phyloP scores from a whole-genome alignment of 495 filamentous ascomycete genomes.

The Podospora pseudopauciseta region DNA sequence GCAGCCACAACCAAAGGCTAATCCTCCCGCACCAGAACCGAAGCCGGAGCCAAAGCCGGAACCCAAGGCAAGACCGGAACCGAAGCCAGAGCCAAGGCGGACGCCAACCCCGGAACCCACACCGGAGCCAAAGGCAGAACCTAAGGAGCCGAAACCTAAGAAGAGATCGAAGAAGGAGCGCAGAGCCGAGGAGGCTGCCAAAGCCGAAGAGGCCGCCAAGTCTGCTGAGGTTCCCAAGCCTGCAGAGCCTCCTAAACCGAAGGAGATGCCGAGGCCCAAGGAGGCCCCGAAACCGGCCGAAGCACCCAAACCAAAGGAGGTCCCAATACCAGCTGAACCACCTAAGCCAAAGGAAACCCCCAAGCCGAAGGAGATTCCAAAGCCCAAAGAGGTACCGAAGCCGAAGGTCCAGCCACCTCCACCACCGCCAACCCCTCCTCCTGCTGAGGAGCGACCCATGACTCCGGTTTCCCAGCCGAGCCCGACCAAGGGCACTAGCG shows the following conservation, averaged over 20 bases:
- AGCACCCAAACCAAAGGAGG: slow-evolving; percentile 23
- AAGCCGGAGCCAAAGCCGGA: slow-evolving; percentile 9
- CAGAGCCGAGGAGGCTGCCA: not conserved
- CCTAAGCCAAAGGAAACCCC: not conserved
- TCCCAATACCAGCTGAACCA: slow-evolving; percentile 16
- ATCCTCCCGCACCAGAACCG: slow-evolving; percentile 15
- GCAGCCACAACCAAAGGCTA: slow-evolving; percentile 19
- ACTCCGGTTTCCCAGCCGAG: slow-evolving; percentile 27
- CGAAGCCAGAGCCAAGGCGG: slow-evolving; percentile 12
- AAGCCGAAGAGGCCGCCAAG: slow-evolving; percentile 4
- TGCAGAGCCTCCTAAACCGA: slow-evolving; percentile 39
- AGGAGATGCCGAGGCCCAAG: slow-evolving; percentile 30
- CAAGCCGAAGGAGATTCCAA: slow-evolving; percentile 7
- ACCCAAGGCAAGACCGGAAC: slow-evolving; percentile 23
- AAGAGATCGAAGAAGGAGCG: slow-evolving; percentile 18
- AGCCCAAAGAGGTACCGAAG: slow-evolving; percentile 16
- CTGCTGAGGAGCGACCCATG: not conserved
- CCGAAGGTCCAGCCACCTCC: slow-evolving; percentile 28
- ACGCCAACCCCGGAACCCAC: slow-evolving; percentile 17
- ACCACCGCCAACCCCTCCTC: slow-evolving; percentile 3
- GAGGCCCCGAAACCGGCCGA: slow-evolving; percentile 30
- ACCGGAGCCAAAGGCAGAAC: slow-evolving; percentile 18
- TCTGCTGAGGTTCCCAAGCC: not conserved
- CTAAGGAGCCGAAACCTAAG: slow-evolving; percentile 39
- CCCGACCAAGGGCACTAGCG: slow-evolving; percentile 28